Evolutionary conservation across 2,329 filamentous ascomycete species (phyloP).

Genomic region (Fusarium sp.): DNA sequence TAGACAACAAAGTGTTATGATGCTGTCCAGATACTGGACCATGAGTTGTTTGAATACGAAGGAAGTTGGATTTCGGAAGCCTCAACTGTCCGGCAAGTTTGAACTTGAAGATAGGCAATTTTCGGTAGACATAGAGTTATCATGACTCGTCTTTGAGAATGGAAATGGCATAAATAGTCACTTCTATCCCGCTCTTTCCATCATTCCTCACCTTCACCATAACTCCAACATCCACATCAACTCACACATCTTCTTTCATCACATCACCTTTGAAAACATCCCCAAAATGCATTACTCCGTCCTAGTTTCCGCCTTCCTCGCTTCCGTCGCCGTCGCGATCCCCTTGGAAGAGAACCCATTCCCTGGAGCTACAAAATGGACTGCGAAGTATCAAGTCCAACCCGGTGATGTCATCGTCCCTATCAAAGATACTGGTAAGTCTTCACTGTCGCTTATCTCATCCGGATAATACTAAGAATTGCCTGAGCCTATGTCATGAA

Average conservation of each 20-base stretch:
- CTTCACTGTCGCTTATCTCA: accelerated
- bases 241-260: background rate
- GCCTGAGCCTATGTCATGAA: background rate
- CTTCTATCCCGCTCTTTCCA: background rate
- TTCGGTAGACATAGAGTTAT: background rate
- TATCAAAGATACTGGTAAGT: background rate
- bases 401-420: background rate
- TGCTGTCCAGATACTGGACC: background rate
- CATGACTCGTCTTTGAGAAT: background rate
- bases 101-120: background rate
- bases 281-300: background rate
- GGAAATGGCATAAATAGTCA: background rate
- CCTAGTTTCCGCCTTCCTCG: background rate
- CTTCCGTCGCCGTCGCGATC: background rate
- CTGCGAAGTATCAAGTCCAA: background rate
- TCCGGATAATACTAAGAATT: background rate
- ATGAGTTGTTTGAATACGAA: background rate
- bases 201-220: background rate
- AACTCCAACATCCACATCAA: background rate
- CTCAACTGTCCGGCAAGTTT: background rate
- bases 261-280: no score
- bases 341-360: conserved; percentile 1
- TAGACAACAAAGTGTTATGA: background rate
- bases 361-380: background rate
- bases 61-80: background rate